Evolutionary conservation across 2,329 filamentous ascomycete species (phyloP).

Genomic region (Trichoderma citrinoviride): DNA sequence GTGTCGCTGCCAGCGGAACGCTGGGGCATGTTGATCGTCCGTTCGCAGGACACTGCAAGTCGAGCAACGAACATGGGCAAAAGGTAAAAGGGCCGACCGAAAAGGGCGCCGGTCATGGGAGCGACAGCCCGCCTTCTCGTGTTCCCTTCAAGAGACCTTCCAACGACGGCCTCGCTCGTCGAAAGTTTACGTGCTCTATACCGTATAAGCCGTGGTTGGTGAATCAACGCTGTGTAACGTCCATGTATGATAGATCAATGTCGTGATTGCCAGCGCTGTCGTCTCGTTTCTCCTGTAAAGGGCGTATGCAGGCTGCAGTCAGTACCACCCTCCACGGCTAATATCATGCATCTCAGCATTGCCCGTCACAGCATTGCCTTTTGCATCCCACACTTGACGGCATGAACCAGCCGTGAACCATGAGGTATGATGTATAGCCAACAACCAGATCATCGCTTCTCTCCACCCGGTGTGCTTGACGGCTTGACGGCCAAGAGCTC

Average conservation of each 20-base stretch:
- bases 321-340: background rate
- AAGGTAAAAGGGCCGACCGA: slow-evolving; percentile 16
- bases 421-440: background rate
- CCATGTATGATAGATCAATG: background rate
- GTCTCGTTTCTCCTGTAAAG: background rate
- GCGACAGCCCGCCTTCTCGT: background rate
- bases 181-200: background rate
- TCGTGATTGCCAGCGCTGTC: background rate
- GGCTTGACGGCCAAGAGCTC: background rate
- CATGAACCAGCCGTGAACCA: background rate
- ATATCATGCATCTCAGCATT: slow-evolving; percentile 2
- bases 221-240: background rate
- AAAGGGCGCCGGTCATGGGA: slow-evolving; percentile 1
- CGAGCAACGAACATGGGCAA: slow-evolving; percentile 4
- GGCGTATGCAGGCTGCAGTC: background rate
- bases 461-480: slow-evolving; percentile 5
- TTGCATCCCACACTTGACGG: background rate
- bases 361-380: background rate
- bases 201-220: background rate
- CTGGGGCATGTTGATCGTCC: background rate
- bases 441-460: background rate
- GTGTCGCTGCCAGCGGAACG: background rate
- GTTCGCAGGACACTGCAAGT: background rate
- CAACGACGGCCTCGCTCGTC: background rate
- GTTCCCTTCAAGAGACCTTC: background rate